Evolutionary conservation across 2,329 filamentous ascomycete species (phyloP), one percentile per base, ranked within the genome.

Genomic region (Helminthosporium solani): DNA sequence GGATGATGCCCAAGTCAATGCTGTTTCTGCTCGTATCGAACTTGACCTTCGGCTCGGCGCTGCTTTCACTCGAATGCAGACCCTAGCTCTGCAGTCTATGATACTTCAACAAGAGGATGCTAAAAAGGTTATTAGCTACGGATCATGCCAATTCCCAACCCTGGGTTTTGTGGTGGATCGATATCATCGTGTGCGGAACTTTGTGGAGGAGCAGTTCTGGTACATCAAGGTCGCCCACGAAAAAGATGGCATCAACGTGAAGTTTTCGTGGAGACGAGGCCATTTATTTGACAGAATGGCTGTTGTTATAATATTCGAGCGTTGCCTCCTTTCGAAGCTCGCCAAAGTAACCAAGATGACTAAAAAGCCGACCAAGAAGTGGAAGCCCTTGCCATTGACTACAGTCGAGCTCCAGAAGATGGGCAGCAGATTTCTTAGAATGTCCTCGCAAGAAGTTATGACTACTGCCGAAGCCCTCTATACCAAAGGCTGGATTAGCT

Each of bases 391-490:
- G 11, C 94, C 94, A 3, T 75, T 99, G 54, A 99, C 94, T 0
- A 99, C 94, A 0, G 91, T 99, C 16, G 94, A 97, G 67, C 76
- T 99, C 16, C 94, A 99, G 66, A 99, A 97, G 72, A 92, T 91
- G 73, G 92, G 94, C 11, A 96, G 88, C 54, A 81, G 85, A 21
- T 90, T 95, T 61, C 78, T 99, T 19, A 84, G 84, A n/a, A 89
- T 99, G 84, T 90, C 85, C 53, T 91, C 91, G 73, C 87, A 95
- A 58, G 81, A 86, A 49, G 89, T 95, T 35, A 96, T 99, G 91
- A 86, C 78, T 70, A 69, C 80, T 19, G 94, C 94, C 3, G 94
- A 99, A 70, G 76, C 77, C 4, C 80, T 99, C 2, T 99, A 99
- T 74, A 91, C 90, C 38, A 90, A 87, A 68, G 94, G 94, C 0